phyloP scores from a whole-genome alignment of 2,329 filamentous ascomycete genomes.

The Moelleriella libera region DNA sequence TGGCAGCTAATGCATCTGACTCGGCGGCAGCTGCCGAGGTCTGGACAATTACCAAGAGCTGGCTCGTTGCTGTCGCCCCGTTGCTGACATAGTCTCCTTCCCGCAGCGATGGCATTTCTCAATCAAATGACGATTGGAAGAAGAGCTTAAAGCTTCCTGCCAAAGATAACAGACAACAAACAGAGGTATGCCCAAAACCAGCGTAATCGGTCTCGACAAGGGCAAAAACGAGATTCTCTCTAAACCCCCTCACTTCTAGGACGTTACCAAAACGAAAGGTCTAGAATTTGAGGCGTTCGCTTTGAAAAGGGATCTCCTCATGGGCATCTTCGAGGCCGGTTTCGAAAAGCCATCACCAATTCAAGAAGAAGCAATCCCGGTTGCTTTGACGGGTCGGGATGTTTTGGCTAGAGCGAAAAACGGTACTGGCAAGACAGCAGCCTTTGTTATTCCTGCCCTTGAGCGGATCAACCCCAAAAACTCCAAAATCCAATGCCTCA shows the following conservation, averaged over 20 bases:
- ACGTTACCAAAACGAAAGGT: conserved; percentile 96
- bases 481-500: conserved; percentile 89
- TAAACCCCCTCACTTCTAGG: conserved; percentile 31
- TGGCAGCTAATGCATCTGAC: conserved; percentile 3
- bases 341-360: conserved; percentile 98
- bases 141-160: conserved; percentile 55
- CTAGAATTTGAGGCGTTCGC: conserved; percentile 96
- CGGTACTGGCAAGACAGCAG: conserved; percentile 94
- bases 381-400: conserved; percentile 87
- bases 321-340: conserved; percentile 98
- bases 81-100: conserved; percentile 1
- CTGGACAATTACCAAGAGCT: neutral
- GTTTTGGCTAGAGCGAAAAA: conserved; percentile 96
- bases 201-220: no score
- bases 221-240: no score
- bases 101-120: conserved; percentile 30
- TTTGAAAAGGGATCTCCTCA: conserved; percentile 87
- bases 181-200: conserved; percentile 41
- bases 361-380: conserved; percentile 97
- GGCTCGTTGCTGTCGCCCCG: no score
- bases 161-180: conserved; percentile 67
- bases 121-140: conserved; percentile 54
- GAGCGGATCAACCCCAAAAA: conserved; percentile 95
- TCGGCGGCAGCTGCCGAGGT: neutral
- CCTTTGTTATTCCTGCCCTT: conserved; percentile 90